Evolutionary conservation across 805 yeast genomes (phyloP).

Genomic region (Nakazawaea peltata): DNA sequence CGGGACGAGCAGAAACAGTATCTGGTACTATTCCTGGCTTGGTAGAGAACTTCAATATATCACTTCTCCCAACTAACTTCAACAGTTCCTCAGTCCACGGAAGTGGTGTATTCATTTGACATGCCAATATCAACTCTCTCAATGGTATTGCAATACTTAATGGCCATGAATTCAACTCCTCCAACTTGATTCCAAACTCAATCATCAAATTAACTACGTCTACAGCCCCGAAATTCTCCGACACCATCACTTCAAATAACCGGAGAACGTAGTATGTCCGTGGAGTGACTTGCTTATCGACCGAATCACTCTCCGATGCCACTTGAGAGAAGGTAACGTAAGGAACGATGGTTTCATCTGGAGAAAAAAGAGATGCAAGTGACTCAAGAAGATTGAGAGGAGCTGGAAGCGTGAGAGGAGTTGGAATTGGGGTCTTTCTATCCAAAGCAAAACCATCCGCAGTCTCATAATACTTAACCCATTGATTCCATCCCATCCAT

Average conservation of each 20-base stretch:
- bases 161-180: slow-evolving; percentile 63
- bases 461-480: slow-evolving; percentile 52
- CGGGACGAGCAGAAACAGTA: too few relatives aligned
- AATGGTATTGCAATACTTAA: slow-evolving; percentile 63
- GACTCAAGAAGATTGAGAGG: slow-evolving; percentile 60
- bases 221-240: slow-evolving; percentile 39
- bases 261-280: slow-evolving; percentile 51
- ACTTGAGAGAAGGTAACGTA: slow-evolving; percentile 62
- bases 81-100: slow-evolving; percentile 40
- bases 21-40: too few relatives aligned
- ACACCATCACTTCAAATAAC: slow-evolving; percentile 54
- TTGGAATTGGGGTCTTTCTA: slow-evolving; percentile 28
- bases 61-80: slow-evolving; percentile 61
- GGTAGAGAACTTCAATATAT: slow-evolving; percentile 32
- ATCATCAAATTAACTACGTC: slow-evolving; percentile 58
- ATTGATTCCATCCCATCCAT: slow-evolving; percentile 74
- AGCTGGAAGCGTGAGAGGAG: slow-evolving; percentile 34
- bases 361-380: slow-evolving; percentile 39
- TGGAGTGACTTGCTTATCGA: slow-evolving; percentile 59
- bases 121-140: slow-evolving; percentile 45
- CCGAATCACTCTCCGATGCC: slow-evolving; percentile 49
- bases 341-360: slow-evolving; percentile 34
- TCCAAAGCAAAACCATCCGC: slow-evolving; percentile 28
- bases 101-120: slow-evolving; percentile 45
- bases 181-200: slow-evolving; percentile 41